A percentile compares a stretch with the other conserved stretches of the same genome.
phyloP scores from a whole-genome alignment of 2,329 filamentous ascomycete species.

The Stagonosporopsis chrysanthemi region DNA sequence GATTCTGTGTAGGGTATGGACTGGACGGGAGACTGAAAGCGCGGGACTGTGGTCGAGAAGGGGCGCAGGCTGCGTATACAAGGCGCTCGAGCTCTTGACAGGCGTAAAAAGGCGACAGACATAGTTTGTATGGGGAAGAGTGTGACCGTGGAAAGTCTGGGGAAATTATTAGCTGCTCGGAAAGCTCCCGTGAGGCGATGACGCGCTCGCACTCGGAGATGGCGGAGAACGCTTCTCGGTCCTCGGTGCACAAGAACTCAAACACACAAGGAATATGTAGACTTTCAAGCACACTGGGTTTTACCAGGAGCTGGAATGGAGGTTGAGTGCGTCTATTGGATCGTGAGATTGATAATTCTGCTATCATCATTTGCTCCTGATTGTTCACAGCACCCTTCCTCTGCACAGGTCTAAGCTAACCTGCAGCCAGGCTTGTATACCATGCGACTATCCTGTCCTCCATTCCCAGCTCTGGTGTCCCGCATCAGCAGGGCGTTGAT shows the following conservation, averaged over 20 bases:
- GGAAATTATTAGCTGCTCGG: slow-evolving; percentile 13
- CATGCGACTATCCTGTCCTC: background rate
- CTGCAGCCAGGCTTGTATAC: background rate
- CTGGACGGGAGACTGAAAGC: slow-evolving; percentile 12
- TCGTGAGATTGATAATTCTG: background rate
- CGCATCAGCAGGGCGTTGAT: background rate
- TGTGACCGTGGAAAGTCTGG: background rate
- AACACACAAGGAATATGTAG: background rate
- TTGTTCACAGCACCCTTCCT: background rate
- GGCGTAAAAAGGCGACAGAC: slow-evolving; percentile 1
- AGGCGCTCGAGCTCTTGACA: slow-evolving; percentile 1
- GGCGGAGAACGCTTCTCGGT: slow-evolving; percentile 6
- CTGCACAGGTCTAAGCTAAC: background rate
- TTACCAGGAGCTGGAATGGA: background rate
- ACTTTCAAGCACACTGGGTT: background rate
- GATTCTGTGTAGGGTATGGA: slow-evolving; percentile 35
- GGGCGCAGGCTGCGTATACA: slow-evolving; percentile 1
- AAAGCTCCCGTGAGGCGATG: slow-evolving; percentile 8
- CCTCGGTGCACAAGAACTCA: background rate
- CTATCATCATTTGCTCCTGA: background rate
- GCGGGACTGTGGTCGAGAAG: slow-evolving; percentile 14
- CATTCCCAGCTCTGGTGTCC: background rate
- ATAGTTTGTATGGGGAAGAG: background rate
- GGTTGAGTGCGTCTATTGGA: background rate
- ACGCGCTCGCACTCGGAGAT: slow-evolving; percentile 15